Conservation (phyloP, 208 protist species). For the Crithidia expoeki region DNA sequence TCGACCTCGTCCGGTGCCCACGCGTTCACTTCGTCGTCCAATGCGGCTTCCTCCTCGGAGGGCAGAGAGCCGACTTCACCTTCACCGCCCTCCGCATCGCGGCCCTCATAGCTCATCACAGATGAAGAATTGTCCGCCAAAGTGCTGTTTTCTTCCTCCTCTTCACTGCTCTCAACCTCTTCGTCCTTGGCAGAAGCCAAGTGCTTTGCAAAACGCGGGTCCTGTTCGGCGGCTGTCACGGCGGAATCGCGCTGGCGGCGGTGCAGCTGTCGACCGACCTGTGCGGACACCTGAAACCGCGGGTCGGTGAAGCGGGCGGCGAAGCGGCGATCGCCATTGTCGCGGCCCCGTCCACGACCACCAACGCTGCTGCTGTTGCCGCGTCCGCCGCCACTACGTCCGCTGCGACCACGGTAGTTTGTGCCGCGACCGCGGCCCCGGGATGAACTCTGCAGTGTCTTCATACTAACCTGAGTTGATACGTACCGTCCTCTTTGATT, state of each 20-base stretch:
- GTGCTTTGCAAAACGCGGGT: constrained; percentile 81
- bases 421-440: constrained; percentile 44
- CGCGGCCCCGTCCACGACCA: constrained; percentile 40
- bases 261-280: constrained; percentile 11
- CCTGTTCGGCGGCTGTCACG: constrained; percentile 40
- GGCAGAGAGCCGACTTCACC: constrained; percentile 35
- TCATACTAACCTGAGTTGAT: constrained; percentile 38
- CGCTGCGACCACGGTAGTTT: constrained; percentile 42
- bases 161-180: constrained; percentile 33
- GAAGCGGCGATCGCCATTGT: constrained; percentile 66
- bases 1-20: constrained; percentile 82
- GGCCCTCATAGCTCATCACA: background rate
- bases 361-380: too few relatives aligned
- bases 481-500: background rate
- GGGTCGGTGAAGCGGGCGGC: constrained; percentile 87
- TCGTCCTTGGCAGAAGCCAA: constrained; percentile 39
- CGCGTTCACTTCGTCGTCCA: constrained; percentile 71
- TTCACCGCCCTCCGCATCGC: constrained; percentile 14
- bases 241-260: constrained; percentile 15
- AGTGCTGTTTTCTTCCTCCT: constrained; percentile 16
- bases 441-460: constrained; percentile 67
- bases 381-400: constrained; percentile 26
- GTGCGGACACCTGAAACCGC: constrained; percentile 73
- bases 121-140: background rate
- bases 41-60: constrained; percentile 32